A percentile compares a stretch with the other conserved stretches of the same genome.
These are phyloP conservation scores for Ligustrum vulgare DNA, from an alignment of 257 asterid species.

Conservation along the genomic window DNA sequence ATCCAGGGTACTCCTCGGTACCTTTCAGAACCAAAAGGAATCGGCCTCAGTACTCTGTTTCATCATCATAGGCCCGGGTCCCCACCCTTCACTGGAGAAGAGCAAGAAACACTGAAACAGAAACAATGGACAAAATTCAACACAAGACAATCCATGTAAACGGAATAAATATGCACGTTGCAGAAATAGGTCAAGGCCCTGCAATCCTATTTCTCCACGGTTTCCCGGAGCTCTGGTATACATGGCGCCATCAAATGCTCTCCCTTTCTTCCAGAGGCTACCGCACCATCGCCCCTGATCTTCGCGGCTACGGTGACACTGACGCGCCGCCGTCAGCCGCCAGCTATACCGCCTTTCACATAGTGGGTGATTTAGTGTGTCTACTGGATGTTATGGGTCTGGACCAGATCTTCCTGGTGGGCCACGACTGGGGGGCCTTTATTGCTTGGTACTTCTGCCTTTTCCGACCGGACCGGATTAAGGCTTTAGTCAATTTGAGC, in stretches of 20 bases:
- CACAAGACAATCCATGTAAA: conserved; percentile 56
- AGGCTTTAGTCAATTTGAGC: conserved; percentile 76
- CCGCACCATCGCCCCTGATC: conserved; percentile 89
- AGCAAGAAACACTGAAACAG: not conserved
- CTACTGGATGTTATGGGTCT: conserved; percentile 55
- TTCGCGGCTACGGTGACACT: conserved; percentile 90
- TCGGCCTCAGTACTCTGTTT: too few species aligned
- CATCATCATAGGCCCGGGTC: not conserved
- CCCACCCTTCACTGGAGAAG: not conserved
- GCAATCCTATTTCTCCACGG: conserved; percentile 81
- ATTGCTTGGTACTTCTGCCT: conserved; percentile 81
- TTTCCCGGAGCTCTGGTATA: conserved; percentile 98
- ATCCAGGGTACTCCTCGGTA: too few species aligned
- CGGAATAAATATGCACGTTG: conserved; percentile 86
- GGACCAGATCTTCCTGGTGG: conserved; percentile 73
- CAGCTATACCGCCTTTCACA: conserved; percentile 74
- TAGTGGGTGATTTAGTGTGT: conserved; percentile 75
- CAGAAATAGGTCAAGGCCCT: conserved; percentile 84
- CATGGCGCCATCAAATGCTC: conserved; percentile 97
- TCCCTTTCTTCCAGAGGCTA: conserved; percentile 72
- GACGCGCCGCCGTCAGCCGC: conserved; percentile 69
- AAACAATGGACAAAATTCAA: conserved; percentile 62
- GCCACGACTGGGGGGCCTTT: conserved; percentile 93
- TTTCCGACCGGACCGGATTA: conserved; percentile 73
- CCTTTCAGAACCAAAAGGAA: too few species aligned